Base-by-base conservation (phyloP, 75 land plant genomes). In the Pinus albicaulis region DNA sequence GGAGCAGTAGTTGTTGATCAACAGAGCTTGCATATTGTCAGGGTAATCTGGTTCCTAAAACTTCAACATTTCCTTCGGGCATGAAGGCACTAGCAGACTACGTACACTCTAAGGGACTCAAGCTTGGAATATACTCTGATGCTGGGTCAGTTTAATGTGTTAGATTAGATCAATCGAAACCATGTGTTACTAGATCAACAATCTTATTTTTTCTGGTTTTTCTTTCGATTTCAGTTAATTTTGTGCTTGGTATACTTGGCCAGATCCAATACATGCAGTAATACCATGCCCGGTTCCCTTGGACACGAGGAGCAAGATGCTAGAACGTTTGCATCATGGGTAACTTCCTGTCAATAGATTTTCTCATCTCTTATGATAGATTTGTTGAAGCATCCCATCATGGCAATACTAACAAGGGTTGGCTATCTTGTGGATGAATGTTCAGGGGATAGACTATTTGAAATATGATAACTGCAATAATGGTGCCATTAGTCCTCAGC, bases 381-480 rank as follows among this genome's bases (percentile, higher is more conserved):
- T 3, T 59, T 22, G 7, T 38, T 10, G 7, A 22, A 23, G 11
- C n/a, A 7, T 59, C 5, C 25, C 13, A 59, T 23, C 25, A 59
- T 23, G 24, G 25, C 24, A 7, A 60, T n/a, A 22, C 25, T 60
- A 60, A 66, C 34, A 36, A 0, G 7, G 19, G 20, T 13, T 66
- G 23, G 19, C 34, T 19, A 28, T 38, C 10, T 48, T 48, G 53
- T 48, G 53, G 12, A 36, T 41, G 52, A 68, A 41, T 55, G 14
- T 78, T 19, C 80, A 95, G 98, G 98, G 89, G 8, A 72, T 95
- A 56, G 96, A 95, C 75, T 95, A 95, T 82, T 80, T 95, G 77
- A 95, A 95, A 76, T 95, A 95, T 82, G 98, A 95, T 75, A 93
- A 95, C 72, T 95, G 96, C 76, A 31, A 84, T 48, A 88, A 85